A percentile compares a stretch with the other conserved stretches of the same genome.
Conservation (phyloP, 148 eudicot species). For the Cornus kousa region DNA sequence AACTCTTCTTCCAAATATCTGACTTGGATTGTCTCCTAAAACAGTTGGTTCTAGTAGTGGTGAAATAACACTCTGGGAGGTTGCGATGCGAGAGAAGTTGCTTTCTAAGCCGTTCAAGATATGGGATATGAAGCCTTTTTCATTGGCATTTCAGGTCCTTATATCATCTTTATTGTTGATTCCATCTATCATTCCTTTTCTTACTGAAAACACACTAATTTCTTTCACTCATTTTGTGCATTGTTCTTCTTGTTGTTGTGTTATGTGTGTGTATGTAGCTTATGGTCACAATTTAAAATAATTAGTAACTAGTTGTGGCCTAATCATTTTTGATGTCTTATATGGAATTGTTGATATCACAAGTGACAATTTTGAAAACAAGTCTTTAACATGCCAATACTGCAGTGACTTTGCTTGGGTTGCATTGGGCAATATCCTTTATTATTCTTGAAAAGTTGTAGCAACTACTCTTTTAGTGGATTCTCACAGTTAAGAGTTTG, state of each 20-base stretch:
- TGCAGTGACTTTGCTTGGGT: background rate
- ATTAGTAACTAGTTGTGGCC: background rate
- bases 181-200: background rate
- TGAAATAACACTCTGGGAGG: constrained; percentile 78
- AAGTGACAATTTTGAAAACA: background rate
- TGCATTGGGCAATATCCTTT: background rate
- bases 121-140: constrained; percentile 53
- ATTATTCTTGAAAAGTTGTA: constrained; percentile 7
- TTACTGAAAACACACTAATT: background rate
- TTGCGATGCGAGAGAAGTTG: constrained; percentile 63
- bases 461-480: background rate
- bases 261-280: constrained; percentile 1
- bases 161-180: background rate
- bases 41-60: constrained; percentile 66
- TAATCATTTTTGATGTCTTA: background rate
- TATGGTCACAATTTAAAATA: background rate
- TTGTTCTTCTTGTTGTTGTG: background rate
- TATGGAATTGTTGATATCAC: constrained; percentile 1
- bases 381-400: background rate
- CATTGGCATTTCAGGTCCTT: constrained; percentile 57
- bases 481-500: constrained; percentile 21
- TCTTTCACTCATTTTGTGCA: background rate
- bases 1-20: background rate
- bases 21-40: constrained; percentile 7
- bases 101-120: constrained; percentile 69